Conservation (phyloP, 129 eudicot genomes). For the Flaveria brownii region DNA sequence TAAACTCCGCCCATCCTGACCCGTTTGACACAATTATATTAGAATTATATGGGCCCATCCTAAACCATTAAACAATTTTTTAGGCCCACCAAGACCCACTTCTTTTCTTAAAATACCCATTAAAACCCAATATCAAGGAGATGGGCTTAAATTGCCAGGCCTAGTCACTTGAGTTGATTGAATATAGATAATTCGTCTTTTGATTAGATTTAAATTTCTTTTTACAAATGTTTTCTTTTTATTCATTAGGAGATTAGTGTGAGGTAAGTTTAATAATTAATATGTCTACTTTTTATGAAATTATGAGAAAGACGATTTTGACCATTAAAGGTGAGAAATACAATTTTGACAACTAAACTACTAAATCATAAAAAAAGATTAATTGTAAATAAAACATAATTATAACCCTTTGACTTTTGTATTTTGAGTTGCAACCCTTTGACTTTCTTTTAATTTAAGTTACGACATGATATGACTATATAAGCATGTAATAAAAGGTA, state of each 20-base stretch:
- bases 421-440: conserved; percentile 21
- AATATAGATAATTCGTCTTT: background rate
- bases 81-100: no score
- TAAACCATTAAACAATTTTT: no score
- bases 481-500: conserved; percentile 27
- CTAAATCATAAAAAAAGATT: background rate
- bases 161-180: no score
- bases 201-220: background rate
- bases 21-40: no score
- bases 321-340: conserved; percentile 4
- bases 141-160: no score
- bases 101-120: no score
- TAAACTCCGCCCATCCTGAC: no score
- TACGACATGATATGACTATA: conserved; percentile 4
- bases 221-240: background rate
- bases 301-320: conserved; percentile 18
- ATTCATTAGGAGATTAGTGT: background rate
- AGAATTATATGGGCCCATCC: no score
- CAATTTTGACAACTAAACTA: conserved; percentile 6
- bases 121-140: no score
- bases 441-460: conserved; percentile 24
- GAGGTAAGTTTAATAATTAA: conserved; percentile 1
- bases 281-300: conserved; percentile 4
- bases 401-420: conserved; percentile 29
- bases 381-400: conserved; percentile 14